Percentiles rank a stretch among this genome's conserved stretches.
These are phyloP conservation scores for Didymella segeticola DNA, from an alignment of 2,329 filamentous ascomycete genomes.

Conservation along the genomic window DNA sequence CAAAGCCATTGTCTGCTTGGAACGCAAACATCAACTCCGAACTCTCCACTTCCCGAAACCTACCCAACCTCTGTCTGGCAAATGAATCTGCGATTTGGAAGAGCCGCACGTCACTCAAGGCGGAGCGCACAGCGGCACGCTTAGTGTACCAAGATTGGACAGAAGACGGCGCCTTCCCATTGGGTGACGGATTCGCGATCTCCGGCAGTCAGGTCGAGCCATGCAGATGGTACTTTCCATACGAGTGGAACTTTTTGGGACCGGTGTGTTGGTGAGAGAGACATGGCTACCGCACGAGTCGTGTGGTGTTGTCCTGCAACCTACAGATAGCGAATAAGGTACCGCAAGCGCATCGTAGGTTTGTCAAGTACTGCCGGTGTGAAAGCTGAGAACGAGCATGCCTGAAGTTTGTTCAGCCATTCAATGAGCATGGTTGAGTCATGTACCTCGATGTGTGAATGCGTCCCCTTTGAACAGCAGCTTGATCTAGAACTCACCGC, in stretches of 20 bases:
- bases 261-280: background rate
- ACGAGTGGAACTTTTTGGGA: background rate
- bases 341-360: background rate
- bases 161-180: background rate
- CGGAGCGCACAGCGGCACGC: background rate
- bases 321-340: too few relatives aligned
- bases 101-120: conserved; percentile 8
- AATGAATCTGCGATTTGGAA: conserved; percentile 2
- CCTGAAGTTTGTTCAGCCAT: too few relatives aligned
- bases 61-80: background rate
- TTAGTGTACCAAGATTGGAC: conserved; percentile 11
- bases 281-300: background rate
- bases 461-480: too few relatives aligned
- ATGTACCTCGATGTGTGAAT: too few relatives aligned
- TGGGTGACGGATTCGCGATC: background rate
- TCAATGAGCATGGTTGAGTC: too few relatives aligned
- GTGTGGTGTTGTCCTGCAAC: background rate
- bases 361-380: background rate
- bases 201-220: conserved; percentile 1
- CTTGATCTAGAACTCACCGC: too few relatives aligned
- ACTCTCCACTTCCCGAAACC: background rate
- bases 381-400: too few relatives aligned
- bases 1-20: background rate
- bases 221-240: background rate
- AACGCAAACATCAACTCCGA: background rate